These are phyloP conservation scores for Malus hybrid DNA, from an alignment of 331 rosid species.

Conservation along the genomic window DNA sequence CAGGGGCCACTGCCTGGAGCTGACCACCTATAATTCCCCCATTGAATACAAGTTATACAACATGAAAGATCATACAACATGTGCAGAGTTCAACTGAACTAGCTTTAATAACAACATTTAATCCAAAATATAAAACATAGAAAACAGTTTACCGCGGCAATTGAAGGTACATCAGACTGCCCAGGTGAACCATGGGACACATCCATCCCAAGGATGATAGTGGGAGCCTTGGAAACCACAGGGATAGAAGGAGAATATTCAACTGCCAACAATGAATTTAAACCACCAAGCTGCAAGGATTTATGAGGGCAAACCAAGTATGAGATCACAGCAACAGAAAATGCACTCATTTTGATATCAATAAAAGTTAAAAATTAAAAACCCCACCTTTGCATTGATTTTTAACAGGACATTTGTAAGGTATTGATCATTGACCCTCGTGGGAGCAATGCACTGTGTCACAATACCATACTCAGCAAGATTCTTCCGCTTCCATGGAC, in stretches of 20 bases:
- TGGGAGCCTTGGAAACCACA: slow-evolving; percentile 66
- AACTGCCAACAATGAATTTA: slow-evolving; percentile 62
- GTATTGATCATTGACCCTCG: slow-evolving; percentile 73
- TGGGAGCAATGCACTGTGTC: slow-evolving; percentile 84
- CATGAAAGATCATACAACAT: not conserved
- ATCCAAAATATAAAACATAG: not conserved
- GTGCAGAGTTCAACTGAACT: not conserved
- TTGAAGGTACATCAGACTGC: slow-evolving; percentile 79
- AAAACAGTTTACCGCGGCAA: slow-evolving; percentile 69
- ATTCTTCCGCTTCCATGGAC: slow-evolving; percentile 84
- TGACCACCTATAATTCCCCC: slow-evolving; percentile 53
- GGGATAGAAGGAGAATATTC: slow-evolving; percentile 69
- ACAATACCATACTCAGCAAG: slow-evolving; percentile 71
- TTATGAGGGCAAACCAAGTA: not conserved
- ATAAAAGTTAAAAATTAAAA: not conserved
- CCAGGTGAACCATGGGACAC: slow-evolving; percentile 97
- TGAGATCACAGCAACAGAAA: not conserved
- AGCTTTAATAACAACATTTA: not conserved
- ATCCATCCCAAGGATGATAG: slow-evolving; percentile 90
- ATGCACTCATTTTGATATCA: not conserved
- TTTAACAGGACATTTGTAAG: slow-evolving; percentile 76
- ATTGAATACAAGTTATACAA: not conserved
- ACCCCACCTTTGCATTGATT: slow-evolving; percentile 80
- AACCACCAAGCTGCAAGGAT: slow-evolving; percentile 75
- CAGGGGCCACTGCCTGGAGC: slow-evolving; percentile 88